These are phyloP conservation scores for Metschnikowia gelsemii DNA, from an alignment of 805 yeast species.

Conservation along the genomic window DNA sequence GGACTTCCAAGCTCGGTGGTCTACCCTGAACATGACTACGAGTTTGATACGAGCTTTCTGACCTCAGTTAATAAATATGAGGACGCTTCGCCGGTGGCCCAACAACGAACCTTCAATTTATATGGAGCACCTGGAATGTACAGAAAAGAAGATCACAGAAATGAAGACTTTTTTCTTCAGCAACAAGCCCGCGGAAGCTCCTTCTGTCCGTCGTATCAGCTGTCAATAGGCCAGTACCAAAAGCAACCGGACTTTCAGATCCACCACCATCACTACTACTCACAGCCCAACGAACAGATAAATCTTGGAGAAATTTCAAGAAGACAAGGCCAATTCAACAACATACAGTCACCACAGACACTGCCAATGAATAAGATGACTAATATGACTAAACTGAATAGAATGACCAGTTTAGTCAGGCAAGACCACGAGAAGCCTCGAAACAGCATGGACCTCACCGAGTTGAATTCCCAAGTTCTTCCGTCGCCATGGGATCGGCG, in stretches of 20 bases:
- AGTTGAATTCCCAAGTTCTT: slow-evolving; percentile 22
- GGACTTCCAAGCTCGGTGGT: slow-evolving; percentile 5
- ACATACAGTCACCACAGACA: background rate
- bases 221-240: too few relatives aligned
- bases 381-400: too few relatives aligned
- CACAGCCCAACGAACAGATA: background rate
- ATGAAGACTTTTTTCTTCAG: too few relatives aligned
- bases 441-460: background rate
- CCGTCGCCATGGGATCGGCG: slow-evolving; percentile 61
- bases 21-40: slow-evolving; percentile 22
- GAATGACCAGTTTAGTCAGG: background rate
- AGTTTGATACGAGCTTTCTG: slow-evolving; percentile 26
- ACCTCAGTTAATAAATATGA: background rate
- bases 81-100: background rate
- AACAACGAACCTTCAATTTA: background rate
- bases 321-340: too few relatives aligned
- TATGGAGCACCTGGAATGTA: too few relatives aligned
- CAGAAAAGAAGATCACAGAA: too few relatives aligned
- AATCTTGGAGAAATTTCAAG: too few relatives aligned
- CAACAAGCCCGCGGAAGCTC: background rate
- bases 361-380: too few relatives aligned
- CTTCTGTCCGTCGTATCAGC: too few relatives aligned
- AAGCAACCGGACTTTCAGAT: slow-evolving; percentile 22
- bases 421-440: slow-evolving; percentile 1
- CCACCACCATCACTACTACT: slow-evolving; percentile 50